Evolutionary conservation across 805 yeast genomes (phyloP).

Genomic region (Komagataella kurtzmanii): DNA sequence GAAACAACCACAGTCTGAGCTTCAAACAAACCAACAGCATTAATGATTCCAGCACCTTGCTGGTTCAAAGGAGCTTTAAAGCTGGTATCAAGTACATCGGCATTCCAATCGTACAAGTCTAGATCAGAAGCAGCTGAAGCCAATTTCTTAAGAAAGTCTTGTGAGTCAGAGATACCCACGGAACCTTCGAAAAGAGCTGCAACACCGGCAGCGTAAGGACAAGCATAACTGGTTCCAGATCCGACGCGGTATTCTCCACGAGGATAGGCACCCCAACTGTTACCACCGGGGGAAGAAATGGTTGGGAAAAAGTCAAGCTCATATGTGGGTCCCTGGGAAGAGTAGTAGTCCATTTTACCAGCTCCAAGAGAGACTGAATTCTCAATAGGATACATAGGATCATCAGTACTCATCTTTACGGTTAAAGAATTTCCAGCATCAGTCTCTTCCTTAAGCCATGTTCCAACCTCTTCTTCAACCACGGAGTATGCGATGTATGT

Average conservation of each 20-base stretch:
- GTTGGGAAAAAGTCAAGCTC: slow-evolving; percentile 9
- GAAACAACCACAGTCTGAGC: slow-evolving; percentile 5
- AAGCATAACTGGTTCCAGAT: slow-evolving; percentile 9
- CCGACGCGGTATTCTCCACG: slow-evolving; percentile 1
- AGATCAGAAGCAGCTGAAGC: slow-evolving; percentile 2
- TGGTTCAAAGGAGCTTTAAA: slow-evolving; percentile 7
- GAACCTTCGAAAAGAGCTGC: slow-evolving; percentile 7
- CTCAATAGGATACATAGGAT: neutral
- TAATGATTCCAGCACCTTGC: slow-evolving; percentile 9
- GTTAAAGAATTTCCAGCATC: slow-evolving; percentile 2
- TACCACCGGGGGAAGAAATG: slow-evolving; percentile 11
- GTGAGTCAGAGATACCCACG: slow-evolving; percentile 1
- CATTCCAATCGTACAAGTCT: neutral
- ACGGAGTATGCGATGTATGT: neutral
- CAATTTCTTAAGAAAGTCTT: slow-evolving; percentile 2
- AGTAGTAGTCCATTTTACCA: slow-evolving; percentile 6
- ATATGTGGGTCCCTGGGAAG: slow-evolving; percentile 10
- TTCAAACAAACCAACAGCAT: slow-evolving; percentile 7
- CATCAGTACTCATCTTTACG: neutral
- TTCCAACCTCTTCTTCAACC: slow-evolving; percentile 3
- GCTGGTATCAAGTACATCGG: neutral
- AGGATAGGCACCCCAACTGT: slow-evolving; percentile 6
- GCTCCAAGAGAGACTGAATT: slow-evolving; percentile 3
- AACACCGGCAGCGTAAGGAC: slow-evolving; percentile 9
- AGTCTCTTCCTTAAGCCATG: slow-evolving; percentile 2